Percentiles rank a stretch among this genome's conserved stretches.
phyloP scores from a whole-genome alignment of 176 grass and related monocot species.

The Coix lacrymajobi region DNA sequence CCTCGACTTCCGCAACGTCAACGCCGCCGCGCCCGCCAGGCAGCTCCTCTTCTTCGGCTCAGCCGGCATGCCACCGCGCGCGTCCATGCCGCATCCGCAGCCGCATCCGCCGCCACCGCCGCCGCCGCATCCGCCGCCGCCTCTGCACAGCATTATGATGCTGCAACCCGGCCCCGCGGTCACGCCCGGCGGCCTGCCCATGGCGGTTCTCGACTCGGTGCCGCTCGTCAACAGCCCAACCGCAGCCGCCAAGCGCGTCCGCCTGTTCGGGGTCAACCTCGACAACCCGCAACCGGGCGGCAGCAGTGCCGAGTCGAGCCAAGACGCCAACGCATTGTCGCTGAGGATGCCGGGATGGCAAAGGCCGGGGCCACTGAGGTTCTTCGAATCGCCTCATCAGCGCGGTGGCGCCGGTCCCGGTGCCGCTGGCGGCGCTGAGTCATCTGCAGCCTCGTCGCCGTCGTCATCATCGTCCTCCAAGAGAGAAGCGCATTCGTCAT shows the following conservation, averaged over 20 bases:
- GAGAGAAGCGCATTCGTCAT: conserved; percentile 68
- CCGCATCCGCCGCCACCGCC: conserved; percentile 7
- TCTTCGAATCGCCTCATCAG: conserved; percentile 41
- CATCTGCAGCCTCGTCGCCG: conserved; percentile 37
- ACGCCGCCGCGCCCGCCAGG: background rate
- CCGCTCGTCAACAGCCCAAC: conserved; percentile 42
- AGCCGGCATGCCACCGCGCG: conserved; percentile 12
- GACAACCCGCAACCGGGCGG: conserved; percentile 49
- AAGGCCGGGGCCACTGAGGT: conserved; percentile 32
- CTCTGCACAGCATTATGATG: conserved; percentile 37
- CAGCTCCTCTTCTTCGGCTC: conserved; percentile 58
- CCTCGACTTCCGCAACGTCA: conserved; percentile 40
- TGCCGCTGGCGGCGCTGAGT: conserved; percentile 26
- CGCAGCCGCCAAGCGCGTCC: conserved; percentile 63
- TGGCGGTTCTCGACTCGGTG: conserved; percentile 66
- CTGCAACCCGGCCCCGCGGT: conserved; percentile 29
- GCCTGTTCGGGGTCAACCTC: conserved; percentile 93
- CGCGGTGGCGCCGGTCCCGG: background rate
- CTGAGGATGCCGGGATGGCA: conserved; percentile 63
- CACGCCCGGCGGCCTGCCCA: conserved; percentile 22
- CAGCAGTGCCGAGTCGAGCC: conserved; percentile 16
- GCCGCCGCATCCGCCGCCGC: background rate
- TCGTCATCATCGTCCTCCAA: conserved; percentile 66
- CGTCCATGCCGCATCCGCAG: conserved; percentile 33
- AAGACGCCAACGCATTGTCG: conserved; percentile 41